These are phyloP conservation scores for Fonsecaea multimorphosa DNA, from an alignment of 2,329 filamentous ascomycete genomes.

Conservation along the genomic window DNA sequence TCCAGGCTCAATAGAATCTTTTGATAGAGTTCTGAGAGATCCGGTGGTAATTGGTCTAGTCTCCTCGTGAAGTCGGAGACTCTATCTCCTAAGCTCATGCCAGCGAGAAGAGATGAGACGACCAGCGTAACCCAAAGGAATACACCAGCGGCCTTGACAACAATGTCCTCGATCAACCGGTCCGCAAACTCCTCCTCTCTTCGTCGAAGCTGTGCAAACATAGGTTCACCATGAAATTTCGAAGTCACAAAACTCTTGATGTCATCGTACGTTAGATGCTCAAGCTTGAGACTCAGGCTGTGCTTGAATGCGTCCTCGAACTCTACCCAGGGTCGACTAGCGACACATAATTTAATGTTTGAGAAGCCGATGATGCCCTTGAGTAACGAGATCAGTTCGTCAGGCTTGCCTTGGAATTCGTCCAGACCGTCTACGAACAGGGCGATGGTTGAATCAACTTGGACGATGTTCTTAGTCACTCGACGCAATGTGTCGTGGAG, in stretches of 20 bases:
- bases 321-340: slow-evolving; percentile 15
- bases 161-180: slow-evolving; percentile 17
- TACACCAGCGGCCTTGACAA: slow-evolving; percentile 11
- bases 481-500: background rate
- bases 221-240: background rate
- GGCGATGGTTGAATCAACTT: slow-evolving; percentile 8
- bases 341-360: slow-evolving; percentile 21
- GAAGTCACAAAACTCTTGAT: background rate
- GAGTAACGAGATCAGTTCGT: slow-evolving; percentile 87
- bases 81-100: slow-evolving; percentile 10
- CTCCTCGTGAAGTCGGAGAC: slow-evolving; percentile 1
- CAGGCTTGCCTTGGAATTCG: slow-evolving; percentile 72
- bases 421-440: slow-evolving; percentile 38
- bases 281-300: slow-evolving; percentile 8
- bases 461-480: background rate
- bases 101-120: slow-evolving; percentile 8
- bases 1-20: slow-evolving; percentile 29
- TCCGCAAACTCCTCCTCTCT: slow-evolving; percentile 17
- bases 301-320: slow-evolving; percentile 21
- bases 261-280: background rate
- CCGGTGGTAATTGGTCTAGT: slow-evolving; percentile 9
- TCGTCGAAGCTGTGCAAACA: slow-evolving; percentile 15
- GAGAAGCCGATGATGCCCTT: background rate
- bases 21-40: slow-evolving; percentile 14
- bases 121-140: slow-evolving; percentile 14